These are phyloP conservation scores for Chenopodium berlandieri DNA, from an alignment of 148 eudicot species.

Conservation along the genomic window DNA sequence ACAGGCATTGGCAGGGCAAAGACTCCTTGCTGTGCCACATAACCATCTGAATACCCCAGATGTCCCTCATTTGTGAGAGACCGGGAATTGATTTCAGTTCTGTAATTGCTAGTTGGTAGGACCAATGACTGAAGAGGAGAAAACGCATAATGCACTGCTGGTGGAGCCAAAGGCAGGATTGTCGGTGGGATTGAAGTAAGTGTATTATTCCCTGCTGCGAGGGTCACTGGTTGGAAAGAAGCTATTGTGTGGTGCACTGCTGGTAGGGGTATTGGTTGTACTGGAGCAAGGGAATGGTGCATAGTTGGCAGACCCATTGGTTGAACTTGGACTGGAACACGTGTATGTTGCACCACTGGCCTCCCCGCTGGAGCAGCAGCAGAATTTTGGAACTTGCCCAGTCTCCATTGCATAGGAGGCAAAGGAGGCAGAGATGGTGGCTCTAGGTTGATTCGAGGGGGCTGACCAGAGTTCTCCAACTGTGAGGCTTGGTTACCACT, in stretches of 20 bases:
- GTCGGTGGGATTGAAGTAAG: conserved; percentile 19
- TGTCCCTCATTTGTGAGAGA: conserved; percentile 13
- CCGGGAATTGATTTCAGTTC: background rate
- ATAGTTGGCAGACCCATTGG: conserved; percentile 17
- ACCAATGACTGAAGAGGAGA: conserved; percentile 20
- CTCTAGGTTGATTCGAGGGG: conserved; percentile 41
- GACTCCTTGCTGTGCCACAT: conserved; percentile 24
- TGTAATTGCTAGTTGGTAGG: background rate
- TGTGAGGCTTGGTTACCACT: conserved; percentile 7
- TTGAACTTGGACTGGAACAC: conserved; percentile 29
- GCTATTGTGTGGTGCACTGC: conserved; percentile 16
- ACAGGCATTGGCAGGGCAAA: conserved; percentile 21
- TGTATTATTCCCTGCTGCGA: conserved; percentile 16
- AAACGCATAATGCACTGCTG: conserved; percentile 20
- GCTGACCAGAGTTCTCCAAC: conserved; percentile 28
- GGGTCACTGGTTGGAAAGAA: conserved; percentile 18
- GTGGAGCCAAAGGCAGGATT: conserved; percentile 11
- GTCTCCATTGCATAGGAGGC: conserved; percentile 96
- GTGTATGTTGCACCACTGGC: conserved; percentile 23
- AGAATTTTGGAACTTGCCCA: conserved; percentile 56
- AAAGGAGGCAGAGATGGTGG: conserved; percentile 96
- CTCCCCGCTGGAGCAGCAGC: conserved; percentile 33
- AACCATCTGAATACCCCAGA: conserved; percentile 23
- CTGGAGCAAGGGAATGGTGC: conserved; percentile 19
- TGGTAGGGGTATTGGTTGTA: conserved; percentile 22